Evolutionary conservation across 345 rosid genomes (phyloP).

Genomic region (Dipteronia dyeriana): DNA sequence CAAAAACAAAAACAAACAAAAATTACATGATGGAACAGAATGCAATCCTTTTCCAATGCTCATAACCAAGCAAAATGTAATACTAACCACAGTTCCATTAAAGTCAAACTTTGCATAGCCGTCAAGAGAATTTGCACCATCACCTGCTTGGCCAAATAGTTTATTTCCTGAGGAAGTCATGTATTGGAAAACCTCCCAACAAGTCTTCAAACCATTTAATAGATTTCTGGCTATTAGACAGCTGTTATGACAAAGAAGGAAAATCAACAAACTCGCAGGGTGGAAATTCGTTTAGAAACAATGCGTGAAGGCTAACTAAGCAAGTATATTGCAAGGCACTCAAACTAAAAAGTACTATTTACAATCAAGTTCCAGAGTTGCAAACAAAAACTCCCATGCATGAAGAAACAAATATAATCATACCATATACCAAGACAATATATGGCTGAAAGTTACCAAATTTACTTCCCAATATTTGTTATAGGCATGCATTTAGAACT

Average conservation of each 20-base stretch:
- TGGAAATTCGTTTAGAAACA: not conserved
- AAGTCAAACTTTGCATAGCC: conserved; percentile 83
- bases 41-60: not conserved
- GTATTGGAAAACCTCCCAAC: conserved; percentile 88
- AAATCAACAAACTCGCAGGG: conserved; percentile 10
- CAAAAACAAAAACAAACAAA: too few relatives aligned
- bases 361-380: not conserved
- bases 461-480: not conserved
- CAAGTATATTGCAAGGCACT: not conserved
- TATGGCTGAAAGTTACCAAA: not conserved
- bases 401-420: not conserved
- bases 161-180: conserved; percentile 71
- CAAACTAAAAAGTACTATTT: not conserved
- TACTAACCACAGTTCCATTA: conserved; percentile 70
- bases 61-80: conserved; percentile 1
- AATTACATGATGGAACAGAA: conserved; percentile 10
- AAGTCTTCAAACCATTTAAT: conserved; percentile 85
- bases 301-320: not conserved
- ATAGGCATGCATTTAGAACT: not conserved
- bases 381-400: conserved; percentile 2
- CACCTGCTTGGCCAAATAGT: conserved; percentile 59
- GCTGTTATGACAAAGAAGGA: conserved; percentile 42
- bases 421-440: not conserved
- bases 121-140: conserved; percentile 66
- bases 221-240: conserved; percentile 94